phyloP scores from a whole-genome alignment of 148 eudicot species.

The Fallopia convolvulus region DNA sequence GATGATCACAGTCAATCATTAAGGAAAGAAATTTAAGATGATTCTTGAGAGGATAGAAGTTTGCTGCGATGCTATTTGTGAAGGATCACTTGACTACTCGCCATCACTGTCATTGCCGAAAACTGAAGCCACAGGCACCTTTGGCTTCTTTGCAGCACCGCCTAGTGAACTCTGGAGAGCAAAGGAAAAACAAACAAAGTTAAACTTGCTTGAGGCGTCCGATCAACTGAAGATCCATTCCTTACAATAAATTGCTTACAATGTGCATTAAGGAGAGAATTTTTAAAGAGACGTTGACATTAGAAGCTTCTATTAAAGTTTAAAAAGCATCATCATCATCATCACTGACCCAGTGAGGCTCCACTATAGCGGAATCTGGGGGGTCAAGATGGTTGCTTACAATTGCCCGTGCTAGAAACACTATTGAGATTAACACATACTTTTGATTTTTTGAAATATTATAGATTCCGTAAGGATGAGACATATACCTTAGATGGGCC shows the following conservation, averaged over 20 bases:
- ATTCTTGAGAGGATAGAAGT: background rate
- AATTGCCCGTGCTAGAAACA: background rate
- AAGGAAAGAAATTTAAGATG: background rate
- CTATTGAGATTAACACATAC: no score
- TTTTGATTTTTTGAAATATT: no score
- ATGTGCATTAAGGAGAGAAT: background rate
- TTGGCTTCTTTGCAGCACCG: slow-evolving; percentile 66
- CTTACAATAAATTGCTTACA: background rate
- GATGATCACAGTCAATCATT: background rate
- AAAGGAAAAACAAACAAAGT: slow-evolving; percentile 7
- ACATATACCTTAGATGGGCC: slow-evolving; percentile 56
- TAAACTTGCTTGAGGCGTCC: slow-evolving; percentile 1
- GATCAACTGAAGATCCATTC: background rate
- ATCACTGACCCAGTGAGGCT: no score
- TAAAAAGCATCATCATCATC: no score
- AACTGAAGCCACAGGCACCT: slow-evolving; percentile 53
- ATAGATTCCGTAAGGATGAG: background rate
- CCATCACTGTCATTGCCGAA: slow-evolving; percentile 78
- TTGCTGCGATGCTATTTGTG: background rate
- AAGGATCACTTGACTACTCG: slow-evolving; percentile 26
- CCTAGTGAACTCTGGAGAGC: slow-evolving; percentile 34
- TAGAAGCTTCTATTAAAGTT: background rate
- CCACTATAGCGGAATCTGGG: no score
- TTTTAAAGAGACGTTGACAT: background rate
- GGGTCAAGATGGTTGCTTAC: background rate